A percentile compares a stretch with the other conserved stretches of the same genome.
Conservation (phyloP, 495 filamentous ascomycete species). For the Penicillium salamii region DNA sequence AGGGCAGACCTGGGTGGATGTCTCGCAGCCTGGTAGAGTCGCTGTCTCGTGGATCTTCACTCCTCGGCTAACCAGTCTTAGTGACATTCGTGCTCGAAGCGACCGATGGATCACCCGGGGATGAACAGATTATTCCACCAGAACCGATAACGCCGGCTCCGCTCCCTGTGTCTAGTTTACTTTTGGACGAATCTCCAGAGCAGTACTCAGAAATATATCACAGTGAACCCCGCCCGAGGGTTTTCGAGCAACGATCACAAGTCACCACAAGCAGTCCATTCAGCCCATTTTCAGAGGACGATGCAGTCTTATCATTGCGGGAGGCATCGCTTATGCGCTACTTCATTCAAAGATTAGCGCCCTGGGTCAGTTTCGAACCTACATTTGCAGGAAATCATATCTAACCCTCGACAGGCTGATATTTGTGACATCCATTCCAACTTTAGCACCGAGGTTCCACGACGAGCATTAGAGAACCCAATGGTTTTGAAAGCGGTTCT, state of each 20-base stretch:
- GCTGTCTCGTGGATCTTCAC: background rate
- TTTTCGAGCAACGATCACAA: background rate
- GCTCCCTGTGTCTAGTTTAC: background rate
- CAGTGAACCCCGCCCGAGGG: background rate
- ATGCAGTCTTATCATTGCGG: constrained; percentile 19
- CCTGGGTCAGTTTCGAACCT: constrained; percentile 25
- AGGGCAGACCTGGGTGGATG: constrained; percentile 34
- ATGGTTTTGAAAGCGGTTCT: constrained; percentile 37
- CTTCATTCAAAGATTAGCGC: constrained; percentile 35
- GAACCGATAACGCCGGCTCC: background rate
- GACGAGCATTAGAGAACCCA: constrained; percentile 29
- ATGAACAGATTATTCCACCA: constrained; percentile 1
- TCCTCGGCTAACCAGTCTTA: constrained; percentile 3
- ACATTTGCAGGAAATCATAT: background rate
- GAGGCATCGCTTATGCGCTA: constrained; percentile 33
- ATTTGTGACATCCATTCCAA: constrained; percentile 36
- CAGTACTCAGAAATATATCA: background rate
- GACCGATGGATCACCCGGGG: constrained; percentile 11
- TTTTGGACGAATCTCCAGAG: background rate
- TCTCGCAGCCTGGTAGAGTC: constrained; percentile 25
- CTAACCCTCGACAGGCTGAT: constrained; percentile 24
- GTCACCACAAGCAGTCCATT: background rate
- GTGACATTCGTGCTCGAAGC: constrained; percentile 36
- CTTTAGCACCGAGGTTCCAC: constrained; percentile 35
- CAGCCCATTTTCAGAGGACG: background rate